Evolutionary conservation across 345 rosid genomes (phyloP), one percentile per base, ranked within the genome.

Genomic region (Murraya paniculata): DNA sequence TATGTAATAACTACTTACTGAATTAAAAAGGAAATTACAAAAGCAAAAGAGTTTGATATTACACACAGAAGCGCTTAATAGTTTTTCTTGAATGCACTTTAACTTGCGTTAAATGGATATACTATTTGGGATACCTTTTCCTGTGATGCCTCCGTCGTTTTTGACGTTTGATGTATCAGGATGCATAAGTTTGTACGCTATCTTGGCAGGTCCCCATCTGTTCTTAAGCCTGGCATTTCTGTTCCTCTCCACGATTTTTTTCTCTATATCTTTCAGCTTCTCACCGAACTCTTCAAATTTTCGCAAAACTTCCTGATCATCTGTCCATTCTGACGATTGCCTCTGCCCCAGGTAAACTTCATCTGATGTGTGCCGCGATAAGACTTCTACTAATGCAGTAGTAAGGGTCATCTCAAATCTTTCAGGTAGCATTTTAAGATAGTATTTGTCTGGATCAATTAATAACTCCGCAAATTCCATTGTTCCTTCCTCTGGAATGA

Each of bases 111-210:
- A 89, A 64, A 86, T 86, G 39, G 89, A 82, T 74, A 88, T 87
- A 81, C 93, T 88, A 71, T 86, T 88, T 8, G 93, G 92, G 56
- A 89, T 86, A 36, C 91, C 93, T 74, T 60, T 84, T 39, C 88
- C 87, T 4, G 82, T 83, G 41, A 85, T 72, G 30, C 89, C 89
- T 31, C 11, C 79, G 56, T 36, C 78, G 39, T 79, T 59, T 31
- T 55, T 70, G 3, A 30, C 78, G 66, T 81, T 81, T 18, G 81
- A 79, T 28, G 85, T 79, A 70, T 76, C 76, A 14, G 95, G 93
- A 31, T 79, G 64, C 60, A 91, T 81, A 74, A 84, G 81, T 71
- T 75, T 74, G 80, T 87, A 91, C 9, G 91, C 84, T 72, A 91
- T 81, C 76, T 83, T 81, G 45, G 90, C 89, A 70, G 81, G 74